Conservation (phyloP, 495 filamentous ascomycete genomes). For the Penicillium alfredii region DNA sequence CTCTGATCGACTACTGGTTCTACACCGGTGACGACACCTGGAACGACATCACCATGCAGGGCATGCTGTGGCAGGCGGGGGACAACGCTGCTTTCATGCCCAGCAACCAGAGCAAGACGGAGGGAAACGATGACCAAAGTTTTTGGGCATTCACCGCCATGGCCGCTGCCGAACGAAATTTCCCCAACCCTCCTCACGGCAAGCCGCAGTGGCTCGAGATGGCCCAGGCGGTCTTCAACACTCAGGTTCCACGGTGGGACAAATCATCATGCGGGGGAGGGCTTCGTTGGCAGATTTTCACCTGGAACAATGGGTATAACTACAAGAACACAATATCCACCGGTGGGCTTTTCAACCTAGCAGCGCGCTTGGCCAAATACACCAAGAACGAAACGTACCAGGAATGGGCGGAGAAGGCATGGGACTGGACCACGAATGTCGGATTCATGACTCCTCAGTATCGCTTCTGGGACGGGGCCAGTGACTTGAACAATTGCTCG, state of each 20-base stretch:
- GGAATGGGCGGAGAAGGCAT: slow-evolving; percentile 67
- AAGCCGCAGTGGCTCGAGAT: slow-evolving; percentile 71
- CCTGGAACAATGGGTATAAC: slow-evolving; percentile 69
- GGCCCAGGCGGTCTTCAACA: slow-evolving; percentile 78
- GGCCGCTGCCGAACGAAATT: slow-evolving; percentile 74
- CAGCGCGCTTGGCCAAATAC: slow-evolving; percentile 67
- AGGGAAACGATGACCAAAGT: slow-evolving; percentile 80
- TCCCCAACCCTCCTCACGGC: slow-evolving; percentile 48
- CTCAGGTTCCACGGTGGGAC: slow-evolving; percentile 68
- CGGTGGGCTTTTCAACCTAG: slow-evolving; percentile 75
- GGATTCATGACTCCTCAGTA: slow-evolving; percentile 58
- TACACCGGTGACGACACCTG: slow-evolving; percentile 72
- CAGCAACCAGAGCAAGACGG: slow-evolving; percentile 66
- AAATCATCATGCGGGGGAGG: slow-evolving; percentile 60
- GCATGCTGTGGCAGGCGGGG: slow-evolving; percentile 64
- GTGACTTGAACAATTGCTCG: slow-evolving; percentile 41
- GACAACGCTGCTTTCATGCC: slow-evolving; percentile 70
- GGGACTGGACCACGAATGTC: slow-evolving; percentile 61
- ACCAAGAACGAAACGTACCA: slow-evolving; percentile 74
- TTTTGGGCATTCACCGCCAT: slow-evolving; percentile 85
- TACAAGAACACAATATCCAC: slow-evolving; percentile 82
- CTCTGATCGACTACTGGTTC: slow-evolving; percentile 77
- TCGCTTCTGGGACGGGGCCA: slow-evolving; percentile 60
- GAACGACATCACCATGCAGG: slow-evolving; percentile 63
- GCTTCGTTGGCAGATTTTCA: slow-evolving; percentile 79